These are phyloP conservation scores for Aureobasidium sp. DNA, from an alignment of 2,329 filamentous ascomycete species.

Conservation along the genomic window DNA sequence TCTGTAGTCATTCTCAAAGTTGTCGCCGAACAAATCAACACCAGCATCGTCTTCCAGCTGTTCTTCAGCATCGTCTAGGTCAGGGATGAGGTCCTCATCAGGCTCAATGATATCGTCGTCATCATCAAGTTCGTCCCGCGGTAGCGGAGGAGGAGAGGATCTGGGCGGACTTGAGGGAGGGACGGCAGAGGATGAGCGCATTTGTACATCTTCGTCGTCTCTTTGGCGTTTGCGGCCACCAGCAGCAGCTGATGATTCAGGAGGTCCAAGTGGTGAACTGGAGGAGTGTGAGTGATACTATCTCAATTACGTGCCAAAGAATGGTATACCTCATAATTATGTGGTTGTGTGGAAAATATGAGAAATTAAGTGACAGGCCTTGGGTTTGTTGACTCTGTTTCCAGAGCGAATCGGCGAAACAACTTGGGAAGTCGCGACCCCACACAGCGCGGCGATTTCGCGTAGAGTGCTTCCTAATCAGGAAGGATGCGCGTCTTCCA, in stretches of 20 bases:
- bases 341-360: neutral
- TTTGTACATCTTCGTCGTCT: conserved; percentile 54
- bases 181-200: conserved; percentile 49
- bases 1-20: conserved; percentile 58
- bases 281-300: neutral
- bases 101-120: conserved; percentile 62
- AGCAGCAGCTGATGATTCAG: conserved; percentile 25
- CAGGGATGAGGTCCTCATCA: conserved; percentile 57
- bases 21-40: conserved; percentile 65
- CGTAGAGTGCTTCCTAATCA: conserved; percentile 8
- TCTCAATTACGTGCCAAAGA: neutral
- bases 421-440: neutral
- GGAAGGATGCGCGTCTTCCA: neutral
- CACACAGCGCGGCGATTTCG: neutral
- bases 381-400: conserved; percentile 5
- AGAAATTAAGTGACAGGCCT: neutral
- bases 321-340: conserved; percentile 1
- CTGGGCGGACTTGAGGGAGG: conserved; percentile 55
- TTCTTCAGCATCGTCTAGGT: conserved; percentile 62
- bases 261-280: conserved; percentile 9
- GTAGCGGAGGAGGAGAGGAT: conserved; percentile 59
- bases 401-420: neutral
- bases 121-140: conserved; percentile 57
- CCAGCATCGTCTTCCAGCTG: conserved; percentile 63
- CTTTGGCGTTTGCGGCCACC: conserved; percentile 56